These are phyloP conservation scores for Torrubiellomyces zombiae DNA, from an alignment of 2,329 filamentous ascomycete species.

Conservation along the genomic window DNA sequence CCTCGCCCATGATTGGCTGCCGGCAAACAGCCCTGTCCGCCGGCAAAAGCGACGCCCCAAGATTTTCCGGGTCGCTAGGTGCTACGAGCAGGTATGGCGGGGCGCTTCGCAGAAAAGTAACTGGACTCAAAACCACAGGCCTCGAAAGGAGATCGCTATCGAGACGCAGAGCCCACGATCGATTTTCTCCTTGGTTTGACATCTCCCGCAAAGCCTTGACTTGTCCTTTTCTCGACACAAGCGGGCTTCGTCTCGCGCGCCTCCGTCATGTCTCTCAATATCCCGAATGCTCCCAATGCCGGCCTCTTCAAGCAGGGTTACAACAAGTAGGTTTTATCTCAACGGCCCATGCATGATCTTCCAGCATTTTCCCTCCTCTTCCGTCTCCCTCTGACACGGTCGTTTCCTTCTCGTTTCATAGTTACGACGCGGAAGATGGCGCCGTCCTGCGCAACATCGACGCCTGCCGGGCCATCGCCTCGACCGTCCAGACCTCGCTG, in stretches of 20 bases:
- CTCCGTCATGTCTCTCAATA: constrained; percentile 74
- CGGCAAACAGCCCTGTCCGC: background rate
- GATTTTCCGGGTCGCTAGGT: constrained; percentile 1
- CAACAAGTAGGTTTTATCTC: constrained; percentile 54
- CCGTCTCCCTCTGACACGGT: constrained; percentile 3
- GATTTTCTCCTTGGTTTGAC: no score
- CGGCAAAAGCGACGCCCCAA: background rate
- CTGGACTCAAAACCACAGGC: no score
- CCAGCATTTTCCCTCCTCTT: constrained; percentile 8
- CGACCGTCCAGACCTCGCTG: constrained; percentile 90
- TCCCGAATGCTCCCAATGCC: constrained; percentile 83
- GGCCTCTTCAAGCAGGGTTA: constrained; percentile 94
- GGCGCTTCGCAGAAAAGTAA: no score
- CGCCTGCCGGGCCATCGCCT: constrained; percentile 87
- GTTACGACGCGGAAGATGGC: constrained; percentile 98
- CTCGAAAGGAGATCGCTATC: no score
- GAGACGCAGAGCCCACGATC: no score
- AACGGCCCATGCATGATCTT: constrained; percentile 4
- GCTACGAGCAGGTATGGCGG: background rate
- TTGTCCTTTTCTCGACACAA: no score
- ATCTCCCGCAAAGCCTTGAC: no score
- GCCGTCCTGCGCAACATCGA: constrained; percentile 97
- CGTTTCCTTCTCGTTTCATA: constrained; percentile 22
- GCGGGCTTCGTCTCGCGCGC: background rate
- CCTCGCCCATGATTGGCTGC: no score